Evolutionary conservation across 2,329 filamentous ascomycete species (phyloP), one percentile per base, ranked within the genome.

Genomic region (Thielaviopsis euricoi): DNA sequence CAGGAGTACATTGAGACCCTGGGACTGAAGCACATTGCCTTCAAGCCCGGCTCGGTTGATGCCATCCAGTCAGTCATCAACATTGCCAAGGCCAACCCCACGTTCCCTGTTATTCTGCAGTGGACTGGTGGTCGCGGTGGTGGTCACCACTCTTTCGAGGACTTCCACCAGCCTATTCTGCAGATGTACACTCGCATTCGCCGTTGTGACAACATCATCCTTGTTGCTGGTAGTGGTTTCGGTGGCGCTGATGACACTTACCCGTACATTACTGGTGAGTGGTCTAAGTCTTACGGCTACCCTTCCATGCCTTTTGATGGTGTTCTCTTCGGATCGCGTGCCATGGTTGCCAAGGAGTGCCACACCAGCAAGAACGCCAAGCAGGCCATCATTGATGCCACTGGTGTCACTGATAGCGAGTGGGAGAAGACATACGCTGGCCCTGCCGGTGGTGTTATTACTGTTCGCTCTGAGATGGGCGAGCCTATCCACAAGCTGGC

Each of bases 401-500:
- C 83, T 61, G 90, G 90, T 68, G 76, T 95, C 40, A 85, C 86
- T 55, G 89, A 96, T 66, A 71, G 70, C 61, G 79, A 91, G 64
- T 96, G 90, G 90, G 89, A 95, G 72, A 84, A 90, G 73, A 94
- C 89, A 5, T 95, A 95, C 76, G 89, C 91, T 74, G 88, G 87
- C 19, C 79, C 89, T 25, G 86, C 90, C 59, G 93, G 93, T 66
- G 93, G 93, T 69, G 83, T 98, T 62, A 91, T 98, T 66, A 98
- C 93, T 26, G 93, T 98, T 53, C 83, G 89, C 63, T 98, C 93
- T 1, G 93, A 98, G 73, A 98, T 98, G 94, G 94, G 93, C 52
- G 93, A 98, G 76, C 94, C 93, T 6, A 98, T 98, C 62, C 93
- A 98, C 77, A 98, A 98, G 76, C 81, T 98, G 60, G 94, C 93